Conservation (phyloP, 352 stramenopile genomes). For the Globisporangium nodosum region DNA sequence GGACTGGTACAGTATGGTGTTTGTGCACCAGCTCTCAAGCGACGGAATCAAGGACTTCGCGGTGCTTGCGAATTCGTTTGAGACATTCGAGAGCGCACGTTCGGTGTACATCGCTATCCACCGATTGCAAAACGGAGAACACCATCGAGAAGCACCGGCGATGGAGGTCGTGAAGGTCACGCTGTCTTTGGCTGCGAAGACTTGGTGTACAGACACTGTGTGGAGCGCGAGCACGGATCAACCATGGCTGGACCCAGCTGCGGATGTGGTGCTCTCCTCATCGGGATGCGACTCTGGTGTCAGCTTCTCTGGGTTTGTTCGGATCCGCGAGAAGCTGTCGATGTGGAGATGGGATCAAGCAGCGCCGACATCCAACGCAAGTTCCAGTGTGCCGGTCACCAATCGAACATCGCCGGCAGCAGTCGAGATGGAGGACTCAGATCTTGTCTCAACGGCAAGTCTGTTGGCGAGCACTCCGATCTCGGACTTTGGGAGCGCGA, state of each 20-base stretch:
- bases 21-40: conserved; percentile 15
- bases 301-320: conserved; percentile 4
- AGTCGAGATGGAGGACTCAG: not conserved
- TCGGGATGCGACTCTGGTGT: not conserved
- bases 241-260: not conserved
- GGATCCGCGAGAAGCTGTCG: conserved; percentile 2
- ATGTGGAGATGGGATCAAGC: conserved; percentile 6
- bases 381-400: not conserved
- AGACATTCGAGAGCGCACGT: not conserved
- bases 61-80: not conserved
- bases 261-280: not conserved
- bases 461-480: conserved; percentile 1
- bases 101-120: conserved; percentile 3
- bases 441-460: conserved; percentile 7
- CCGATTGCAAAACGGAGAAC: not conserved
- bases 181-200: not conserved
- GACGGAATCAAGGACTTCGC: conserved; percentile 19
- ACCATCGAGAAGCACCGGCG: not conserved
- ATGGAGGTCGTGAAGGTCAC: conserved; percentile 9
- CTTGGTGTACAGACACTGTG: not conserved
- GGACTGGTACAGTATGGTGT: conserved; percentile 26
- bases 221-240: not conserved
- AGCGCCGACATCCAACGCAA: not conserved
- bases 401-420: not conserved
- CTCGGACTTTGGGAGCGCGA: not conserved